Conservation (phyloP, 768 basidiomycete genomes). For the Auricularia auricula-judae region DNA sequence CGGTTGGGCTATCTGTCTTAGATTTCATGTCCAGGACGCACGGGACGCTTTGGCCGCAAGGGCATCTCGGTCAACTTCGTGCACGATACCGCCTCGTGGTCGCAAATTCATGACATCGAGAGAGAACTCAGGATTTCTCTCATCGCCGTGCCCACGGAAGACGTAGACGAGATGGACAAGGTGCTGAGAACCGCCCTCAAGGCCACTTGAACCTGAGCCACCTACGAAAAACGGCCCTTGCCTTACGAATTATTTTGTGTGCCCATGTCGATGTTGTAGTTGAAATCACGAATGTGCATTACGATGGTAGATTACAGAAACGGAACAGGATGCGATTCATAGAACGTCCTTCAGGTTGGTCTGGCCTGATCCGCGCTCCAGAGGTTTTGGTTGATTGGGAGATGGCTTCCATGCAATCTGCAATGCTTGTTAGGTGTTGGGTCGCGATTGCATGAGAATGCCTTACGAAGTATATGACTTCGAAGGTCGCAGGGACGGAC, state of each 20-base stretch:
- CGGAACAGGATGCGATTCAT: constrained; percentile 12
- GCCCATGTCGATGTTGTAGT: background rate
- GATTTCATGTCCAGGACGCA: constrained; percentile 53
- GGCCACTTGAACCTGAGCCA: background rate
- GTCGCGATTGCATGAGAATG: background rate
- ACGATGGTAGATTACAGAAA: background rate
- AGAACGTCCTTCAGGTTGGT: constrained; percentile 54
- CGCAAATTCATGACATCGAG: constrained; percentile 86
- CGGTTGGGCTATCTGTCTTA: no score
- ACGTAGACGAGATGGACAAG: constrained; percentile 91
- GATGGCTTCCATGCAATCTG: constrained; percentile 83
- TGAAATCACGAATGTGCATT: background rate
- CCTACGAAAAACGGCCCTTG: background rate
- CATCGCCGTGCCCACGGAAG: constrained; percentile 75
- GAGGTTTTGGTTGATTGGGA: constrained; percentile 51
- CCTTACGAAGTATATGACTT: constrained; percentile 84
- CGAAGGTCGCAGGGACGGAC: constrained; percentile 86
- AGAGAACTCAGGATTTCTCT: constrained; percentile 67
- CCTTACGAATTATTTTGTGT: background rate
- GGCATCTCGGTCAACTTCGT: constrained; percentile 98
- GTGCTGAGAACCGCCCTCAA: background rate
- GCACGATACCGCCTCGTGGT: constrained; percentile 77
- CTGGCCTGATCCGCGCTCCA: constrained; percentile 51
- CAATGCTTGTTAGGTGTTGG: background rate
- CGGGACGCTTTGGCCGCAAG: constrained; percentile 94